Evolutionary conservation across 345 rosid species (phyloP), one percentile per base, ranked within the genome.

Genomic region (Populus davidiana): DNA sequence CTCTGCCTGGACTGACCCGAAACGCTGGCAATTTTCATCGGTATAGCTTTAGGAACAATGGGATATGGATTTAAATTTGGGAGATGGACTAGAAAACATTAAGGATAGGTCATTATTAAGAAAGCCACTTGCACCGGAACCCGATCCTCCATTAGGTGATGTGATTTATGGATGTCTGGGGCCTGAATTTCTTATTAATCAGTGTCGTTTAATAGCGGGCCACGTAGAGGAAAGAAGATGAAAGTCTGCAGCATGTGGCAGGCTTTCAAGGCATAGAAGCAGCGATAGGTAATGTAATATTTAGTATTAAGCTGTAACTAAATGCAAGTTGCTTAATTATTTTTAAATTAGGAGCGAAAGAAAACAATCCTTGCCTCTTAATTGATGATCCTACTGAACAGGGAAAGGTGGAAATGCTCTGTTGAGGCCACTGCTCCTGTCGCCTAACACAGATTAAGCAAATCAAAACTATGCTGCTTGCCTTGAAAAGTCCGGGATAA

Each of bases 341-440:
- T 67, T 65, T 61, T 52, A 41, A 8, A 67, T 64, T 47, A 67
- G 50, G 64, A 49, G 66, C 71, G 9, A 44, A 72, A 62, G 68
- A 72, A 74, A 56, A 77, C 83, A 79, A 64, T 56, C 50, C 31
- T 73, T 38, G 83, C 81, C 76, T 74, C 76, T 74, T 69, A 52
- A 59, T 70, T 50, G 4, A 33, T 5, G 36, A 77, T 66, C 83
- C 69, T 49, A 63, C 78, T 75, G 72, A 54, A 80, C 13, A 77
- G 10, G 81, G 78, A 79, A 82, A 82, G 80, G 77, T 75, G 29
- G 78, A 77, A 33, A 20, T 23, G 25, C 49, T 38, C 2, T 80
- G 38, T 47, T 62, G 63, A 44, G 61, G 25, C 66, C 75, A 50
- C 35, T 69, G 73, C 76, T 31, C 44, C 68, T 71, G 67, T 62